phyloP scores from a whole-genome alignment of 495 filamentous ascomycete genomes.

The Neurospora sublineolata region DNA sequence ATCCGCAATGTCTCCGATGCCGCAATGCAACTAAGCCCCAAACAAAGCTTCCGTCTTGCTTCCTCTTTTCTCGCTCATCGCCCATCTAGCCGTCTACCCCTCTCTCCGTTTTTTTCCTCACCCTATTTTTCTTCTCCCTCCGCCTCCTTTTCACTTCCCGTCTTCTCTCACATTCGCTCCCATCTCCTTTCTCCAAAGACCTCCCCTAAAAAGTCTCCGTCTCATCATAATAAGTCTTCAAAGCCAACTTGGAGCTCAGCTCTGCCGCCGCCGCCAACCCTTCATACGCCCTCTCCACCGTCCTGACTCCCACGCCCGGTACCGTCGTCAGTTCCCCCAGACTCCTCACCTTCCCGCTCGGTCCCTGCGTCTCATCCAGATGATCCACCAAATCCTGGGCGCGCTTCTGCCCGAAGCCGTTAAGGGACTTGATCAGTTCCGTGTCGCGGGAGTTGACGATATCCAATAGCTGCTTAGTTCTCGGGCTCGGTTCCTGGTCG shows the following conservation, averaged over 20 bases:
- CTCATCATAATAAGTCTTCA: background rate
- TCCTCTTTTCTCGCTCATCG: background rate
- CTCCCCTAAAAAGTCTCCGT: background rate
- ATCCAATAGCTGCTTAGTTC: slow-evolving; percentile 57
- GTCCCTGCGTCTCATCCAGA: slow-evolving; percentile 14
- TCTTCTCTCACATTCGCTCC: background rate
- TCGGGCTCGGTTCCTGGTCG: slow-evolving; percentile 27
- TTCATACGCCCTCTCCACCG: slow-evolving; percentile 46
- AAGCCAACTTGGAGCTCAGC: background rate
- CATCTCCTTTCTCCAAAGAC: background rate
- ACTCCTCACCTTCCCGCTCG: slow-evolving; percentile 27
- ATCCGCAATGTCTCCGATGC: background rate
- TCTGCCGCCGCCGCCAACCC: slow-evolving; percentile 17
- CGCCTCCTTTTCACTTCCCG: background rate
- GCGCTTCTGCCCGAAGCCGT: slow-evolving; percentile 55
- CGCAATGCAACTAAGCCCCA: too few species aligned
- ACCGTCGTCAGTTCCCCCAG: slow-evolving; percentile 42
- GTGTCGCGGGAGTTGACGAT: slow-evolving; percentile 83
- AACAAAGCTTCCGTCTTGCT: too few species aligned
- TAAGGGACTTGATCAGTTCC: slow-evolving; percentile 57
- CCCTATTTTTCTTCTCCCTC: background rate
- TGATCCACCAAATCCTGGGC: slow-evolving; percentile 51
- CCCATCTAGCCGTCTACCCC: background rate
- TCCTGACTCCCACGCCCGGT: slow-evolving; percentile 48
- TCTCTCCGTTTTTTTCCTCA: background rate